Conservation (phyloP, 2,329 filamentous ascomycete species). For the Teratosphaeria pseudoeucalypti region DNA sequence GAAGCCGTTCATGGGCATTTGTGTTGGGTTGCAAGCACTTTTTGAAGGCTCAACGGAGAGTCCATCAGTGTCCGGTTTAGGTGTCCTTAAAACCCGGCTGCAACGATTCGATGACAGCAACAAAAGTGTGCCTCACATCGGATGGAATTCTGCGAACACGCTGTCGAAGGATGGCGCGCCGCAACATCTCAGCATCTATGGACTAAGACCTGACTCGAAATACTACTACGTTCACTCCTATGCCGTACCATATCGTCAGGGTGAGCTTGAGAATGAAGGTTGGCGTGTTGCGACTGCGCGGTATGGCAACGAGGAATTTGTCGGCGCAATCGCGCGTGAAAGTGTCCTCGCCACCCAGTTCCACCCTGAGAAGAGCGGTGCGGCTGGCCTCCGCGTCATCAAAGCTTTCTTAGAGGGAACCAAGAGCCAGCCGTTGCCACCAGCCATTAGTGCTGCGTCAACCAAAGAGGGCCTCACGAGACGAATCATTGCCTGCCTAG, state of each 20-base stretch:
- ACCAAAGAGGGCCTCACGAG: slow-evolving; percentile 67
- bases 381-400: slow-evolving; percentile 73
- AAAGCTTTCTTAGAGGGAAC: slow-evolving; percentile 76
- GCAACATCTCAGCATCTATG: slow-evolving; percentile 56
- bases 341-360: slow-evolving; percentile 92
- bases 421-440: slow-evolving; percentile 44
- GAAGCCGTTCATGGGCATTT: slow-evolving; percentile 98
- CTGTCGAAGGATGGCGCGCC: slow-evolving; percentile 30
- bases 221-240: slow-evolving; percentile 99
- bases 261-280: slow-evolving; percentile 66
- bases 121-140: slow-evolving; percentile 97
- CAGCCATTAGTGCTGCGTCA: slow-evolving; percentile 20
- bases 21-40: slow-evolving; percentile 83
- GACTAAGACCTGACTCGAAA: slow-evolving; percentile 69
- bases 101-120: slow-evolving; percentile 63
- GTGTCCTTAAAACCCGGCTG: slow-evolving; percentile 60
- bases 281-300: slow-evolving; percentile 87
- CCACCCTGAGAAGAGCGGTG: slow-evolving; percentile 93
- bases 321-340: slow-evolving; percentile 75
- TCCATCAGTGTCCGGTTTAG: slow-evolving; percentile 59
- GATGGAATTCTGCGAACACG: slow-evolving; percentile 86
- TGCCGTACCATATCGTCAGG: slow-evolving; percentile 64
- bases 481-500: slow-evolving; percentile 87
- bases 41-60: slow-evolving; percentile 81
- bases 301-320: slow-evolving; percentile 82